A percentile compares a stretch with the other conserved stretches of the same genome.
phyloP scores from a whole-genome alignment of 768 basidiomycete genomes.

The Phlebiopsis gigantea region DNA sequence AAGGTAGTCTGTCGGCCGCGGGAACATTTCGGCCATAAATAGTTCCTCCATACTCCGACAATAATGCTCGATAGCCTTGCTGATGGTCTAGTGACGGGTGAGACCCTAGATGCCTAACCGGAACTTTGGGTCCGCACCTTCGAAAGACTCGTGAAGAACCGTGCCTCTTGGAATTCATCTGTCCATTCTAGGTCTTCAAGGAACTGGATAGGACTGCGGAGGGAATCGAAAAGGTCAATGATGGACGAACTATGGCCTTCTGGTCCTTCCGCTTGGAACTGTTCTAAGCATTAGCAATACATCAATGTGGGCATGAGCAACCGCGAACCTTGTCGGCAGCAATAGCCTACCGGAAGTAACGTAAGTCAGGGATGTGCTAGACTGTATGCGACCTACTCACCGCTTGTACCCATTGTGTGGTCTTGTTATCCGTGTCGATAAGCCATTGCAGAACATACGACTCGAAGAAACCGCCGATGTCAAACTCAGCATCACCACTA shows the following conservation, averaged over 20 bases:
- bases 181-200: conserved; percentile 89
- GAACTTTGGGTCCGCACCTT: conserved; percentile 47
- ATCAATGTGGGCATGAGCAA: neutral
- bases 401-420: conserved; percentile 89
- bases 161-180: conserved; percentile 81
- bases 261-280: conserved; percentile 75
- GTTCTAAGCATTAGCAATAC: neutral
- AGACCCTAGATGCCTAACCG: neutral
- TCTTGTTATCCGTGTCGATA: conserved; percentile 82
- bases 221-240: conserved; percentile 90
- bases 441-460: conserved; percentile 88
- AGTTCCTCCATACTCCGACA: conserved; percentile 81
- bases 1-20: conserved; percentile 69
- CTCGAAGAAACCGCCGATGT: conserved; percentile 76
- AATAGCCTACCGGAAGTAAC: conserved; percentile 51
- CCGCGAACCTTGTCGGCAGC: conserved; percentile 67
- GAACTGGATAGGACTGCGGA: conserved; percentile 86
- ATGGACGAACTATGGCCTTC: conserved; percentile 96
- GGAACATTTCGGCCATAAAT: conserved; percentile 96
- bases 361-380: neutral
- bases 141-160: conserved; percentile 84
- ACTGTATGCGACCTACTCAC: conserved; percentile 40
- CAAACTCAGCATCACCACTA: conserved; percentile 58
- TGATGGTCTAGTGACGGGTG: conserved; percentile 62
- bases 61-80: conserved; percentile 89